phyloP scores from a whole-genome alignment of 352 stramenopile genomes.

The Globisporangium viniferum region DNA sequence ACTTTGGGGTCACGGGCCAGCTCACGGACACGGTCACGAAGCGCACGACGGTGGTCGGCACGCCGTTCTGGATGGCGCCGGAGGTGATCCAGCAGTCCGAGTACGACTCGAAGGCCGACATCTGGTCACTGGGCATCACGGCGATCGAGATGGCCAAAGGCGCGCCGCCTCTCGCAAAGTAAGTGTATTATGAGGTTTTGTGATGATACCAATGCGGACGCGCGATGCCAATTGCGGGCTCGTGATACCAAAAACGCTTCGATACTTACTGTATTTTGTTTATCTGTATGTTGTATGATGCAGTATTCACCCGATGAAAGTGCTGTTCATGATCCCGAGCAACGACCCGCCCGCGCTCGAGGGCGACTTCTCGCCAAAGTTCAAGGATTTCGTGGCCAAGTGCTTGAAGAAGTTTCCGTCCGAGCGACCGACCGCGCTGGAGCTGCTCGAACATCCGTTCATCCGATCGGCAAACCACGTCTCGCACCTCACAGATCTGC shows the following conservation, averaged over 20 bases:
- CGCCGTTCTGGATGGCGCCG: constrained; percentile 98
- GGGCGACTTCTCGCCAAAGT: constrained; percentile 62
- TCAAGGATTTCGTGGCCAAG: constrained; percentile 87
- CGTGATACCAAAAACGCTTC: background rate
- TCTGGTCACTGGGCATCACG: constrained; percentile 99
- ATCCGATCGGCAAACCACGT: constrained; percentile 70
- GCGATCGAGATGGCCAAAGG: constrained; percentile 98
- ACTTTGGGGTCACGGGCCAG: constrained; percentile 90
- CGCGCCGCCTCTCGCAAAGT: constrained; percentile 91
- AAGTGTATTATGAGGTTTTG: constrained; percentile 16
- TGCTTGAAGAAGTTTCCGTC: constrained; percentile 89
- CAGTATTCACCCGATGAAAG: constrained; percentile 98
- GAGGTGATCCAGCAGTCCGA: constrained; percentile 79
- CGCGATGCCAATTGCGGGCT: background rate
- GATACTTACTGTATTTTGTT: background rate
- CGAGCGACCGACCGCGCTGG: constrained; percentile 73
- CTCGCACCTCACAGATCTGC: constrained; percentile 65
- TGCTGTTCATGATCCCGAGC: constrained; percentile 98
- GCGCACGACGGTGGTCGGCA: constrained; percentile 96
- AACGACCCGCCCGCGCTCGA: constrained; percentile 88
- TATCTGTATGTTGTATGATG: background rate
- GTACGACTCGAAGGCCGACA: constrained; percentile 97
- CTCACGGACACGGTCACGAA: constrained; percentile 98
- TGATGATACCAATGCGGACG: background rate
- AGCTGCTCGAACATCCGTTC: constrained; percentile 87